phyloP scores from a whole-genome alignment of 2,329 filamentous ascomycete species.

The Bipolaris oryzae region DNA sequence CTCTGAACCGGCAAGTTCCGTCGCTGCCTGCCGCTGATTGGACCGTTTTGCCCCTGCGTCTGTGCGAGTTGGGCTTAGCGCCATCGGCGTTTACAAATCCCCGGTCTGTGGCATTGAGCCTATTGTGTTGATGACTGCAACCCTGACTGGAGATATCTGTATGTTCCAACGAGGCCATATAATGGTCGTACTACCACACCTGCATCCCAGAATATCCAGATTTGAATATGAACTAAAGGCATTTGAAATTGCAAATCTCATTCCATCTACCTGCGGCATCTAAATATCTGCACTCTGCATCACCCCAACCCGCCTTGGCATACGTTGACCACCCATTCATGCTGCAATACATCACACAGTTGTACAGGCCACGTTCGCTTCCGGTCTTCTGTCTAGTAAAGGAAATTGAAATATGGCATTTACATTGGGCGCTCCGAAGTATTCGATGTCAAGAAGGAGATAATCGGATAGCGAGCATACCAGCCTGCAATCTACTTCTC shows the following conservation, averaged over 20 bases:
- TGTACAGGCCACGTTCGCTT: conserved; percentile 31
- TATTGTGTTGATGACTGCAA: not conserved
- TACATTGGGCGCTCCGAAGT: conserved; percentile 27
- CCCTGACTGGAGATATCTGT: not conserved
- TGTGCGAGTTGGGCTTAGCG: conserved; percentile 1
- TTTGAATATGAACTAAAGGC: conserved; percentile 3
- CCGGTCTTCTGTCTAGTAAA: conserved; percentile 27
- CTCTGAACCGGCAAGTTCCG: conserved; percentile 13
- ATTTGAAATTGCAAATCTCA: conserved; percentile 29
- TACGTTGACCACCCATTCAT: conserved; percentile 10
- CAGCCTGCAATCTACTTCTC: conserved; percentile 36
- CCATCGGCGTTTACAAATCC: conserved; percentile 9
- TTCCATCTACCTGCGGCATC: conserved; percentile 30
- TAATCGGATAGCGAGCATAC: conserved; percentile 17
- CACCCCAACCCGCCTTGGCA: not conserved
- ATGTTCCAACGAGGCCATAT: not conserved
- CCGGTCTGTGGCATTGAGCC: conserved; percentile 1
- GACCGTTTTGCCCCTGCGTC: not conserved
- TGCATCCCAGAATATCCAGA: no score
- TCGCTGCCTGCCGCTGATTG: conserved; percentile 12
- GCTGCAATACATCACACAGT: conserved; percentile 35
- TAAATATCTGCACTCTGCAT: conserved; percentile 28
- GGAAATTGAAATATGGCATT: conserved; percentile 31
- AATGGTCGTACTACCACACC: not conserved
- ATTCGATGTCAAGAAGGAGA: conserved; percentile 18